Evolutionary conservation across 345 rosid genomes (phyloP), one percentile per base, ranked within the genome.

Genomic region (Populus tremula): DNA sequence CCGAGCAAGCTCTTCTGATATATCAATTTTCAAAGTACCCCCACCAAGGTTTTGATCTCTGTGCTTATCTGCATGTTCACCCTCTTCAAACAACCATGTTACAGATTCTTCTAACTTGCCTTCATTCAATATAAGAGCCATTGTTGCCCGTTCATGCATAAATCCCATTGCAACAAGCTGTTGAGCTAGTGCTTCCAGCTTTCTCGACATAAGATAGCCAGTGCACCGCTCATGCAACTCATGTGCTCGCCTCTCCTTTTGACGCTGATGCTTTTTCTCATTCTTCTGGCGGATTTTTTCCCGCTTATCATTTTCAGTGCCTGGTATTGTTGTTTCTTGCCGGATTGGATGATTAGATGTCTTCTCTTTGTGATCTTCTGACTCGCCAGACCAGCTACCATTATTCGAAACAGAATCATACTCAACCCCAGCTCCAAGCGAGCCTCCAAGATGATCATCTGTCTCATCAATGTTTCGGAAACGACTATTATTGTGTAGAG

Each of bases 321-420:
- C 94, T 20, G 94, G 89, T 72, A 88, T 75, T n/a, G 76, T 81
- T 76, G 76, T 81, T 76, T 92, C 97, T 71, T 70, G 96, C 63
- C 82, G 87, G 49, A 63, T 69, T 70, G 92, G 75, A 62, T 74
- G 77, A 83, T 79, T 87, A 8, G 86, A 79, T 29, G 80, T 39
- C 81, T 88, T 92, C 64, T 94, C 93, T 85, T 94, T 90, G n/a
- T 89, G 97, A 71, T 94, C 97, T 89, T 94, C 98, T 0, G 98
- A 94, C 77, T 94, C 98, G 39, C 98, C 94, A 13, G 98, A 94
- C 85, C 96, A 92, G 88, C 98, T 94, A 83, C 87, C 96, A 35
- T 90, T 94, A 62, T 94, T 94, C 10, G 98, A 94, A 69, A 92
- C 79, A 31, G 92, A 87, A 87, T 94, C 98, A 83, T 85, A 91